A percentile compares a stretch with the other conserved stretches of the same genome.
Conservation (phyloP, 495 filamentous ascomycete genomes). For the Apodospora peruviana region DNA sequence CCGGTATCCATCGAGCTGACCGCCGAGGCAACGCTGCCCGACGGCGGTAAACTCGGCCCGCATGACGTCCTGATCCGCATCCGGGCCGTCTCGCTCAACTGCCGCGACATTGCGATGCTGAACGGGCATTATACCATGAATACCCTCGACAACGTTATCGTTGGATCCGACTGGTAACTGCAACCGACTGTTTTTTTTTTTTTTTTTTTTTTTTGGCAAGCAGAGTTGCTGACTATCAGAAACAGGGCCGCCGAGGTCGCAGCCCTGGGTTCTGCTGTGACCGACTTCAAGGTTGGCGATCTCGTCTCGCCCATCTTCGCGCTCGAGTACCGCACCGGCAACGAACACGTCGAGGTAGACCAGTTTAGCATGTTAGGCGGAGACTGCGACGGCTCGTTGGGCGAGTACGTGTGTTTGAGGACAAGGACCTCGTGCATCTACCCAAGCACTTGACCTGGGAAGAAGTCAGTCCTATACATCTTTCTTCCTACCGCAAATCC, state of each 20-base stretch:
- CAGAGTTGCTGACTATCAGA: too few relatives aligned
- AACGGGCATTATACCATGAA: conserved; percentile 24
- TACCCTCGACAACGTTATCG: conserved; percentile 16
- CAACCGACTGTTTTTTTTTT: too few relatives aligned
- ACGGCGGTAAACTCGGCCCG: conserved; percentile 13
- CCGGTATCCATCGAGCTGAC: conserved; percentile 3
- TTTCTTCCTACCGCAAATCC: background rate
- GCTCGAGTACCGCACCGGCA: conserved; percentile 13
- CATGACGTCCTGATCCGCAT: conserved; percentile 42
- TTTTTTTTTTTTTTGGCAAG: too few relatives aligned
- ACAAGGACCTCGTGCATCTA: conserved; percentile 18
- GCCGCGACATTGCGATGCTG: conserved; percentile 39
- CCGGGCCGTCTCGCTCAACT: conserved; percentile 46
- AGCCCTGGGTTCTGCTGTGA: conserved; percentile 30
- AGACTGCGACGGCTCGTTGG: conserved; percentile 22
- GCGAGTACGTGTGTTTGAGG: conserved; percentile 24
- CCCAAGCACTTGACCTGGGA: conserved; percentile 19
- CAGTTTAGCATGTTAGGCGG: conserved; percentile 9
- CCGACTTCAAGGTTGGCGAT: conserved; percentile 27
- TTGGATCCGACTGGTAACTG: conserved; percentile 34
- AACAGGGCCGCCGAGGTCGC: conserved; percentile 41
- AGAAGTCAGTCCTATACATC: conserved; percentile 1
- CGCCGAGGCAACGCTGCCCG: conserved; percentile 12
- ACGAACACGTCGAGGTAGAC: conserved; percentile 5
- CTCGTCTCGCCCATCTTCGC: conserved; percentile 17